A percentile compares a stretch with the other conserved stretches of the same genome.
phyloP scores from a whole-genome alignment of 2,329 filamentous ascomycete species.

The Ophiostoma perfectum region DNA sequence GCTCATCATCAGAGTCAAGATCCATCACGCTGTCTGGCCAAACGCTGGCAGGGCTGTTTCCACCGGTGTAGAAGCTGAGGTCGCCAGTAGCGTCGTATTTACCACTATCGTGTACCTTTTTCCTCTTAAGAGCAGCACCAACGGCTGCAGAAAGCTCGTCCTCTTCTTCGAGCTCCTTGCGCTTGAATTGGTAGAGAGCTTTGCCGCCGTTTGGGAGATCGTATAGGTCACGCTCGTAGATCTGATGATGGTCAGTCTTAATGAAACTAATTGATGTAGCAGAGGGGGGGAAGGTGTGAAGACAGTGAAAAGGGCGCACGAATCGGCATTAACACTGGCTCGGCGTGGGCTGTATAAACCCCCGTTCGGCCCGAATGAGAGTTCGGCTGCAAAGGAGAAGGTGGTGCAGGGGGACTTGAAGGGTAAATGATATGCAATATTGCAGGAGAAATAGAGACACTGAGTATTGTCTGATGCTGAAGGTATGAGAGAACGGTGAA shows the following conservation, averaged over 20 bases:
- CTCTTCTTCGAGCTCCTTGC: slow-evolving; percentile 13
- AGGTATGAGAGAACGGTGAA: too few relatives aligned
- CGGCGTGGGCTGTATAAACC: not conserved
- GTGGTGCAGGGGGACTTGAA: not conserved
- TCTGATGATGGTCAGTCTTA: slow-evolving; percentile 15
- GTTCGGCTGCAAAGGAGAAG: too few relatives aligned
- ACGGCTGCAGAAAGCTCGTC: slow-evolving; percentile 12
- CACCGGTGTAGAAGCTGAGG: slow-evolving; percentile 15
- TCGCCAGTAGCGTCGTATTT: slow-evolving; percentile 16
- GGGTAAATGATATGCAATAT: not conserved
- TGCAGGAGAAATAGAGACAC: too few relatives aligned
- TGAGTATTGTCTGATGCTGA: too few relatives aligned
- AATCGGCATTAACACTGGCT: not conserved
- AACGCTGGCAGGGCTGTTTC: slow-evolving; percentile 1
- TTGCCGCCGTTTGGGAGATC: slow-evolving; percentile 26
- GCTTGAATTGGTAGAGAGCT: slow-evolving; percentile 22
- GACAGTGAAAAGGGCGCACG: not conserved
- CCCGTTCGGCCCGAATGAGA: too few relatives aligned
- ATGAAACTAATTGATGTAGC: not conserved
- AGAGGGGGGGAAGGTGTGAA: not conserved
- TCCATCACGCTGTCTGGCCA: slow-evolving; percentile 15
- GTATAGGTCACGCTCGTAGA: slow-evolving; percentile 13
- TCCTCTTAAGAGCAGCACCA: slow-evolving; percentile 18
- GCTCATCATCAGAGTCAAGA: slow-evolving; percentile 15
- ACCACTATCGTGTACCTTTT: slow-evolving; percentile 16